Percentiles rank a stretch among this genome's conserved stretches.
Conservation (phyloP, 495 filamentous ascomycete genomes). For the Penicillium verhagenii region DNA sequence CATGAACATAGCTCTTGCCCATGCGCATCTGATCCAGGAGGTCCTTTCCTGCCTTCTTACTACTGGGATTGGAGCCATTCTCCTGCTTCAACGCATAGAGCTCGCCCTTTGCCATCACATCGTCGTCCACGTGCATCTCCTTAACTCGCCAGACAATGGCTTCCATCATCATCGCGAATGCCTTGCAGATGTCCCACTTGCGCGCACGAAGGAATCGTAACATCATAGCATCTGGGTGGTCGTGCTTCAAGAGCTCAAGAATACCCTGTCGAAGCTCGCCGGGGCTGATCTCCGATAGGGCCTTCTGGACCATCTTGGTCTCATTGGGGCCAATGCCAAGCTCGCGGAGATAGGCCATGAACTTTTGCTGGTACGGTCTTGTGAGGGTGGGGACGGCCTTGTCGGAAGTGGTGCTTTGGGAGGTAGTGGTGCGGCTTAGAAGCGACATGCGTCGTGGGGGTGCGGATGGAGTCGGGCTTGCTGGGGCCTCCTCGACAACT, state of each 20-base stretch:
- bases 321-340: slow-evolving; percentile 26
- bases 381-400: slow-evolving; percentile 15
- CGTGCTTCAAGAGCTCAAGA: slow-evolving; percentile 86
- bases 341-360: slow-evolving; percentile 24
- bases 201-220: slow-evolving; percentile 87
- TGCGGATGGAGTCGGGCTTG: slow-evolving; percentile 14
- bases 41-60: slow-evolving; percentile 66
- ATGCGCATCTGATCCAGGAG: slow-evolving; percentile 82
- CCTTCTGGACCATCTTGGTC: slow-evolving; percentile 30
- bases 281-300: slow-evolving; percentile 50
- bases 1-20: slow-evolving; percentile 91
- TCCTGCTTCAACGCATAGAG: slow-evolving; percentile 57
- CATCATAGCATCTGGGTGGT: slow-evolving; percentile 86
- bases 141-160: slow-evolving; percentile 84
- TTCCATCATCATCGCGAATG: slow-evolving; percentile 84
- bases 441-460: slow-evolving; percentile 24
- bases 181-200: slow-evolving; percentile 92
- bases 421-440: slow-evolving; percentile 22
- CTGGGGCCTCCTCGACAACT: slow-evolving; percentile 7
- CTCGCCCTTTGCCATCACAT: slow-evolving; percentile 77
- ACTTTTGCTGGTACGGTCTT: slow-evolving; percentile 17
- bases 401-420: slow-evolving; percentile 24
- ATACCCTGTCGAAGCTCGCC: slow-evolving; percentile 72
- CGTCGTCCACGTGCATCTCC: slow-evolving; percentile 79
- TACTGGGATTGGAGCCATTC: slow-evolving; percentile 50